Conservation (phyloP, 2,329 filamentous ascomycete species). For the Venturia oleaginea region DNA sequence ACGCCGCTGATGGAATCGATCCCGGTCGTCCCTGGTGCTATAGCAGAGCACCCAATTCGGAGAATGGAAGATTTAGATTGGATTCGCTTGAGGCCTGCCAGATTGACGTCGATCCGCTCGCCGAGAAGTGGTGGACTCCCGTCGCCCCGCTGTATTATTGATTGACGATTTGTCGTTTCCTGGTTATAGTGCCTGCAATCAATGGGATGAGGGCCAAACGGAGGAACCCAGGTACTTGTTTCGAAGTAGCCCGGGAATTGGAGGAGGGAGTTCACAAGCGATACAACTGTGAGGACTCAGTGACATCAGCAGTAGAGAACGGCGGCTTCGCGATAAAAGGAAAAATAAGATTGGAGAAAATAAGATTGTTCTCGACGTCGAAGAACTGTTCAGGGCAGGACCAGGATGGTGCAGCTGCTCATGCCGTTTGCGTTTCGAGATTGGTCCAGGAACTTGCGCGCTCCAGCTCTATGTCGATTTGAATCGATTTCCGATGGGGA, state of each 20-base stretch:
- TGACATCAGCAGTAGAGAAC: not conserved
- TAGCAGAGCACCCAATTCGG: not conserved
- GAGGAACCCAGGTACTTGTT: not conserved
- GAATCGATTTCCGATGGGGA: not conserved
- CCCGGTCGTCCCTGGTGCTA: not conserved
- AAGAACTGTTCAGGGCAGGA: not conserved
- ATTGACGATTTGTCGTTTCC: constrained; percentile 5
- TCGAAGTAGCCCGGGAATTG: not conserved
- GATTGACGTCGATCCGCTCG: not conserved
- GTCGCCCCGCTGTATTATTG: constrained; percentile 1
- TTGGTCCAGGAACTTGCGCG: not conserved
- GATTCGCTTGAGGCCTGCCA: not conserved
- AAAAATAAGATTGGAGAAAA: not conserved
- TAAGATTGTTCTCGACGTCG: not conserved
- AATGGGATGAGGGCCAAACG: not conserved
- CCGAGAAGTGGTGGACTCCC: constrained; percentile 4
- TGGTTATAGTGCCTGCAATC: not conserved
- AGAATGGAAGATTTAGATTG: not conserved
- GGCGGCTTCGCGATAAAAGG: not conserved
- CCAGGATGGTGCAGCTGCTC: not conserved
- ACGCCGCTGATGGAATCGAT: not conserved
- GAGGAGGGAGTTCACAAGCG: not conserved
- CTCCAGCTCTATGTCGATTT: not conserved
- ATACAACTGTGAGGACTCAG: not conserved
- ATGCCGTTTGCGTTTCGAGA: not conserved